These are phyloP conservation scores for Alternaria rosae DNA, from an alignment of 2,329 filamentous ascomycete genomes.

Conservation along the genomic window DNA sequence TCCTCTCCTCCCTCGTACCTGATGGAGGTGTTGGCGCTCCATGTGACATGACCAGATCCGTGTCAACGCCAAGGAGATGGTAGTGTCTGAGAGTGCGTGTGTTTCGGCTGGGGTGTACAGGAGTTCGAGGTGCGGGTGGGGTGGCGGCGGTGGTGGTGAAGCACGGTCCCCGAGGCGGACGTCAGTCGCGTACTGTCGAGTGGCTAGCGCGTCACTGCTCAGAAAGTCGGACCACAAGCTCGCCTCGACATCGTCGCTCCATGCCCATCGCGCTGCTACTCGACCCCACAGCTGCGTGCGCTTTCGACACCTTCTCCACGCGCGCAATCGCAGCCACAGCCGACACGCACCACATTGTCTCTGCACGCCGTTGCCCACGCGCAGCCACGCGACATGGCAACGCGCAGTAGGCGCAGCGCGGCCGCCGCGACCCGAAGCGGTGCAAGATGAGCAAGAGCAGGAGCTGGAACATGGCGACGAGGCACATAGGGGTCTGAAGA, in stretches of 20 bases:
- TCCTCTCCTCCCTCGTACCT: no score
- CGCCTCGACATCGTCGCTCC: constrained; percentile 15
- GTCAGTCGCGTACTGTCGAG: constrained; percentile 21
- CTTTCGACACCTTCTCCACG: no score
- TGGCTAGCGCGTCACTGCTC: constrained; percentile 30
- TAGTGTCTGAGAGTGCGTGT: neutral
- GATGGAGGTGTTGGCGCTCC: constrained; percentile 53
- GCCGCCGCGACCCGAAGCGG: constrained; percentile 42
- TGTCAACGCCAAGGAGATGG: neutral
- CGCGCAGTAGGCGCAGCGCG: constrained; percentile 50
- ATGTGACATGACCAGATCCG: constrained; percentile 21
- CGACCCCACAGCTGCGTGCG: constrained; percentile 17
- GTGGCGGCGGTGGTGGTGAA: neutral
- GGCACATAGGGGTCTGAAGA: constrained; percentile 58
- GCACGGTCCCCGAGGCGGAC: constrained; percentile 12
- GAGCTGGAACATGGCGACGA: constrained; percentile 28
- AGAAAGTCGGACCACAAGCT: constrained; percentile 12
- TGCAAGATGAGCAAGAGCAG: constrained; percentile 37
- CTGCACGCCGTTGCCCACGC: constrained; percentile 22
- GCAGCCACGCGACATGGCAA: constrained; percentile 47
- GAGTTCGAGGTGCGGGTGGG: no score
- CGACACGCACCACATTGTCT: neutral
- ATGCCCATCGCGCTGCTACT: constrained; percentile 20
- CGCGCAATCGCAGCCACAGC: constrained; percentile 4
- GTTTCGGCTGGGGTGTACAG: neutral